Base-by-base conservation (phyloP, 2,329 filamentous ascomycete genomes). In the Talaromyces sp. region DNA sequence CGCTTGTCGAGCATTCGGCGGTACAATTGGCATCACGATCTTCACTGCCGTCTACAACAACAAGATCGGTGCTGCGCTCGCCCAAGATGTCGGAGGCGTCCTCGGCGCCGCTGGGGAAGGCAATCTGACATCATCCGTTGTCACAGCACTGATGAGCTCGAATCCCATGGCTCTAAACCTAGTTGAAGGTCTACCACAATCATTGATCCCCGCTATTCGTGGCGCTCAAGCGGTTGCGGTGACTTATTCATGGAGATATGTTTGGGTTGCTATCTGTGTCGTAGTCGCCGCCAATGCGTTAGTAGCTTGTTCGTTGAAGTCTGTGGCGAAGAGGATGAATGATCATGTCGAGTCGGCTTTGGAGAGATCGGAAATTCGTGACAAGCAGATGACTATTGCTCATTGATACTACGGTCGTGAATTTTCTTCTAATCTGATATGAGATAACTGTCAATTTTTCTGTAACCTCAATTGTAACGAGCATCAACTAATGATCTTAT, bases 271-370 rank as follows among this genome's bases (percentile, higher is more conserved):
- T 19, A 43, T 43, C n/a, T 43, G 41, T n/a, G 41, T 43, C 35
- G 59, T 49, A 16, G 59, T 50, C n/a, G 45, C 41, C 13, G 59
- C 27, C 9, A 47, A 61, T 61, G 59, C n/a, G 3, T 24, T 59
- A n/a, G 56, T 59, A 37, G 35, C 56, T 43, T 31, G 37, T 31
- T 43, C 56, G 37, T 37, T 61, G 24, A 35, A 49, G 59, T 61
- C 59, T 43, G 59, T 61, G 24, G 45, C 41, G 31, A 47, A 61
- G 41, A 47, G 35, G 27, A 61, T 61, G 59, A 61, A 47, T 49
- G 45, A 61, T 22, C 59, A 61, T 37, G 45, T 61, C n/a, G 59
- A 61, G 43, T 49, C 41, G n/a, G 59, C 59, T 19, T 61, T 61
- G 16, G 59, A 61, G 33, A 47, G 13, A 2, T 47, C 41, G 14